These are phyloP conservation scores for Corylus avellana DNA, from an alignment of 306 rosid genomes.

Conservation along the genomic window DNA sequence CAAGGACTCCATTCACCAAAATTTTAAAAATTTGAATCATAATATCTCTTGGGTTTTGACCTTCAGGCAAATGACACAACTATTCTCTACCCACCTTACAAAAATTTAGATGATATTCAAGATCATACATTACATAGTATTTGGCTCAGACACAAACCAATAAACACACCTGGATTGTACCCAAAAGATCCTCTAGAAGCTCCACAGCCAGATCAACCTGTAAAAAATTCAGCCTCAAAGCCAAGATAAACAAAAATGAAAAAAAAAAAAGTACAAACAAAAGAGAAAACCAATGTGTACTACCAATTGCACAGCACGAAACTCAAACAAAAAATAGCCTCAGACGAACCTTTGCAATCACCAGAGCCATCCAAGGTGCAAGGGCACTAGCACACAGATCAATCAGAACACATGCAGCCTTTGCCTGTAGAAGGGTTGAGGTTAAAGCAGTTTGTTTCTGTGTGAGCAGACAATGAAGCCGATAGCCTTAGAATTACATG, in stretches of 20 bases:
- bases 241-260: conserved; percentile 27
- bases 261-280: neutral
- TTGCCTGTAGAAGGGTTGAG: conserved; percentile 54
- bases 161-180: conserved; percentile 67
- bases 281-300: conserved; percentile 8
- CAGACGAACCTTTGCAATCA: conserved; percentile 75
- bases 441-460: conserved; percentile 23
- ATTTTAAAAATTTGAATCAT: neutral
- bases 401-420: conserved; percentile 88
- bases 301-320: neutral
- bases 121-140: neutral
- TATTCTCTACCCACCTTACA: neutral
- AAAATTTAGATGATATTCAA: conserved; percentile 9
- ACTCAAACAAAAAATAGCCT: conserved; percentile 20
- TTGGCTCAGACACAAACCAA: conserved; percentile 13
- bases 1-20: neutral
- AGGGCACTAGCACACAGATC: conserved; percentile 79
- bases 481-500: neutral
- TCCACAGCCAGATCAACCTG: conserved; percentile 90
- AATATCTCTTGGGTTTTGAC: neutral
- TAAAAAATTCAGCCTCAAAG: conserved; percentile 28
- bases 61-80: neutral
- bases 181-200: conserved; percentile 94
- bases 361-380: conserved; percentile 87
- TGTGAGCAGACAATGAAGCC: neutral